Evolutionary conservation across 768 basidiomycete species (phyloP).

Genomic region (Boletus rubescentipes): DNA sequence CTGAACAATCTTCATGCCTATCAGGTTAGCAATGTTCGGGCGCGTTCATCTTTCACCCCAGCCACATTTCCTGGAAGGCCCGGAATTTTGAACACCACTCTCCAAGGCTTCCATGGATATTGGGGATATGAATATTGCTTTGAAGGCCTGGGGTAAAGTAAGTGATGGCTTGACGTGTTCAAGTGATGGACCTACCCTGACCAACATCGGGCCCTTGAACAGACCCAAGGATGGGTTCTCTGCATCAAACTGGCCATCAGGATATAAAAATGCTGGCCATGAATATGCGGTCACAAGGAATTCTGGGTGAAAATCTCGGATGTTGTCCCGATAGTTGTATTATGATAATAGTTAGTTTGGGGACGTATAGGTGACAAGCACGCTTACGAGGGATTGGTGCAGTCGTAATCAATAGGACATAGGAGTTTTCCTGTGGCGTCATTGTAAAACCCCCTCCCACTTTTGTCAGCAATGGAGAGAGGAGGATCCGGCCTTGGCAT

Average conservation of each 20-base stretch:
- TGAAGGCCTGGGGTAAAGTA: too few species aligned
- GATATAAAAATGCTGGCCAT: constrained; percentile 5
- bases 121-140: too few species aligned
- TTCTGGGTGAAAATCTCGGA: not conserved
- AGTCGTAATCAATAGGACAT: constrained; percentile 1
- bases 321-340: not conserved
- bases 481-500: not conserved
- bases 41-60: too few species aligned
- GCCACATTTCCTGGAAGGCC: too few species aligned
- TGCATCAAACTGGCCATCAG: not conserved
- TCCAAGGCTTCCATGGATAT: too few species aligned
- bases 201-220: not conserved
- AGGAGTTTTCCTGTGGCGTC: not conserved
- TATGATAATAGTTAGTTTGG: too few species aligned
- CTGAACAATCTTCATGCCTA: too few species aligned
- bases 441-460: not conserved
- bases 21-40: too few species aligned
- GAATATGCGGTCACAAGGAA: not conserved
- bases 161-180: too few species aligned
- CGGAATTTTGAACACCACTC: too few species aligned
- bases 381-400: not conserved
- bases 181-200: not conserved
- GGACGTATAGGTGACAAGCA: too few species aligned
- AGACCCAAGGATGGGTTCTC: not conserved
- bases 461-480: not conserved